Percentiles rank a stretch among this genome's conserved stretches.
These are phyloP conservation scores for Acacia crassicarpa DNA, from an alignment of 306 rosid species.

Conservation along the genomic window DNA sequence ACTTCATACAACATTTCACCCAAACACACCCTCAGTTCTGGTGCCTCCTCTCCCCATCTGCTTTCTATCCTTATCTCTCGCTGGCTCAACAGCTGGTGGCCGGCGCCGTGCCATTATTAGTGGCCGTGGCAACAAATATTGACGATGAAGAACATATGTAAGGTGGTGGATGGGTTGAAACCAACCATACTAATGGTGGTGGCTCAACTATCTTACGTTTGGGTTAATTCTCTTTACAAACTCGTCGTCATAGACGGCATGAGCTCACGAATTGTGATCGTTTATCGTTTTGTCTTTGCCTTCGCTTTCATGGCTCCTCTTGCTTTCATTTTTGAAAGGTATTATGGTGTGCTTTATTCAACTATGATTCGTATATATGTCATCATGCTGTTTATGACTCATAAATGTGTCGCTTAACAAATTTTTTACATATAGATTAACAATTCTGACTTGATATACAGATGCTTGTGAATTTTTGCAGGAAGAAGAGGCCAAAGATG, in stretches of 20 bases:
- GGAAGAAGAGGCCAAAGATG: conserved; percentile 66
- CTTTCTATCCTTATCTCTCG: too few relatives aligned
- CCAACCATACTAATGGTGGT: conserved; percentile 47
- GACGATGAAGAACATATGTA: neutral
- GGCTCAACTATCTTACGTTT: conserved; percentile 48
- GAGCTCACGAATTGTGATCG: neutral
- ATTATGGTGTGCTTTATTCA: neutral
- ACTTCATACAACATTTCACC: too few relatives aligned
- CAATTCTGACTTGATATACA: neutral
- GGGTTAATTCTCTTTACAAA: conserved; percentile 53
- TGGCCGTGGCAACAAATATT: neutral
- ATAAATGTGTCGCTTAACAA: too few relatives aligned
- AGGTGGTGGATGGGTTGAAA: conserved; percentile 38
- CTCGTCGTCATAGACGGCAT: neutral
- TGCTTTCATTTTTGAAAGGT: neutral
- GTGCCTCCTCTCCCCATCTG: too few relatives aligned
- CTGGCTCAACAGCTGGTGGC: too few relatives aligned
- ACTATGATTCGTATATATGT: too few relatives aligned
- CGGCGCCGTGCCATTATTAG: neutral
- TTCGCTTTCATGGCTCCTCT: neutral
- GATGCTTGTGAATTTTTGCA: conserved; percentile 11
- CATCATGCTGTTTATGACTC: too few relatives aligned
- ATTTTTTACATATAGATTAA: neutral
- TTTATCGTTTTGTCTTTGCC: neutral
- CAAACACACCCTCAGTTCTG: too few relatives aligned